A percentile compares a stretch with the other conserved stretches of the same genome.
Evolutionary conservation across 805 yeast genomes (phyloP).

Genomic region (Kazachstania viticola): DNA sequence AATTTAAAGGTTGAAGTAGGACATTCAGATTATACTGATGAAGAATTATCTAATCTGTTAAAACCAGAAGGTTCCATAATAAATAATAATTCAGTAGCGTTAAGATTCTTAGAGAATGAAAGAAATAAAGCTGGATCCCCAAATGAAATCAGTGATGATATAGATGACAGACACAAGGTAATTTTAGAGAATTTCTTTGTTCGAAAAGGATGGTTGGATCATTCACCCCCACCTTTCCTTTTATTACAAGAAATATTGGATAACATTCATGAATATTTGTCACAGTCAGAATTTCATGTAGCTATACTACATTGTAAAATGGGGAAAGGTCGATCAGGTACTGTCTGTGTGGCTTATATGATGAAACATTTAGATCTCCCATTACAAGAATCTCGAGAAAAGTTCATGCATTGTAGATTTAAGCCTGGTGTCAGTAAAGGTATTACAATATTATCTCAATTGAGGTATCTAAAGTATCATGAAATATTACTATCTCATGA

Average conservation of each 20-base stretch:
- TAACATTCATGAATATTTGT: constrained; percentile 36
- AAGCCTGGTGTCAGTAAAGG: constrained; percentile 46
- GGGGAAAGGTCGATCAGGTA: constrained; percentile 88
- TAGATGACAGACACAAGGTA: no score
- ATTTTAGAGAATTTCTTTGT: background rate
- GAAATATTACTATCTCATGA: constrained; percentile 10
- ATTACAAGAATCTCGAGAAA: constrained; percentile 35
- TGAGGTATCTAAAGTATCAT: constrained; percentile 53
- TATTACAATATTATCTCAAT: constrained; percentile 60
- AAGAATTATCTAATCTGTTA: constrained; percentile 7
- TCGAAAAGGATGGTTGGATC: constrained; percentile 58
- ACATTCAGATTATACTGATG: constrained; percentile 27
- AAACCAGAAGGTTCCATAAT: no score
- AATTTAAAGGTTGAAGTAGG: constrained; percentile 53
- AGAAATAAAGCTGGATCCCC: background rate
- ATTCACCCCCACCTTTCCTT: constrained; percentile 57
- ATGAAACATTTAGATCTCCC: constrained; percentile 36
- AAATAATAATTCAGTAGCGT: no score
- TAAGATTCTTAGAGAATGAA: background rate
- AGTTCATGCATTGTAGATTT: constrained; percentile 52
- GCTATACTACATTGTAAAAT: constrained; percentile 78
- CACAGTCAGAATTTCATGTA: constrained; percentile 29
- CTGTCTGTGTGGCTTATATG: constrained; percentile 58
- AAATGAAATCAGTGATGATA: background rate
- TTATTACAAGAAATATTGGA: constrained; percentile 34